Evolutionary conservation across 352 stramenopile genomes (phyloP), one percentile per base, ranked within the genome.

Genomic region (Phytophthora ramorum): DNA sequence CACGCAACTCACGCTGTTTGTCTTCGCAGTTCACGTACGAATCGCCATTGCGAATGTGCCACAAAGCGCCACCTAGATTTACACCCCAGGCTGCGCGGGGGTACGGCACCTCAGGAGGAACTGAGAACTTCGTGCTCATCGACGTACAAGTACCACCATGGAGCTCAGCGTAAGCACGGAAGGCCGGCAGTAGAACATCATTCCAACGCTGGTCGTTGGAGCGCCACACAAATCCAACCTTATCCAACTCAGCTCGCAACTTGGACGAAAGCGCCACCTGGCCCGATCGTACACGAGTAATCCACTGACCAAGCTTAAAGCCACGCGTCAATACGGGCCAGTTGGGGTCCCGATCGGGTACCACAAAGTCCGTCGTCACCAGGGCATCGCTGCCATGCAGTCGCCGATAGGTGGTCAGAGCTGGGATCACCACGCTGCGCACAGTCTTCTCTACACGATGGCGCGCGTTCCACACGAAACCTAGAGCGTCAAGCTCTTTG

Each of bases 391-490:
- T 66, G 40, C 75, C 76, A 45, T 91, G 71, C 12, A 87, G 61
- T 20, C 73, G 63, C 19, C 58, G 53, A 40, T 89, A 91, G 35
- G 73, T 82, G 1, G 50, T 62, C 49, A 95, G 71, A 19, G 83
- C 81, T 7, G 86, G 86, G 9, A 92, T 58, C 32, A 95, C 76
- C 5, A 87, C 75, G 2, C 69, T 55, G 0, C 76, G 74, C 34
- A 92, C 70, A 2, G 71, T 88, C 50, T 82, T 82, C 41, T 87
- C 77, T 1, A 92, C 30, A 0, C 83, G 81, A 32, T 93, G 76
- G 63, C 85, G 63, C 30, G 83, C 78, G 53, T 90, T 95, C 96
- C 96, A 98, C 26, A 97, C 77, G 68, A 98, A 98, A n/a, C 92
- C 93, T 20, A 98, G 63, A 13, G 70, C 69, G 32, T 98, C 83